phyloP scores from a whole-genome alignment of 176 grass and related monocot species.

The Canna indica region DNA sequence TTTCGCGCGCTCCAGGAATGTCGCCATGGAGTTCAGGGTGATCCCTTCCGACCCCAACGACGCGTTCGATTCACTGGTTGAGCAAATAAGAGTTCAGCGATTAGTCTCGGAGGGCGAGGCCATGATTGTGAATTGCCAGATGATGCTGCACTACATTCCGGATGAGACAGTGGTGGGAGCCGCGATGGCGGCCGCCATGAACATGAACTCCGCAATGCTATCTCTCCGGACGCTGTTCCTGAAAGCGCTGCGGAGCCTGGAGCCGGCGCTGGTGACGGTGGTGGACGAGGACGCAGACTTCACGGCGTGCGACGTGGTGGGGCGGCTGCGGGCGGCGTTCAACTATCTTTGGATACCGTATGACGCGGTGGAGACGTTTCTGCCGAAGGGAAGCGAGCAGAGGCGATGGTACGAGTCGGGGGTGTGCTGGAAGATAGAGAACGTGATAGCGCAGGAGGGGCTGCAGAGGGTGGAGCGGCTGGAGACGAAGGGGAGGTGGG shows the following conservation, averaged over 20 bases:
- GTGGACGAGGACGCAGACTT: constrained; percentile 94
- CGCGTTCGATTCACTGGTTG: constrained; percentile 48
- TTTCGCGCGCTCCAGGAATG: constrained; percentile 73
- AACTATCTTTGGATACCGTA: constrained; percentile 98
- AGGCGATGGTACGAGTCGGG: constrained; percentile 86
- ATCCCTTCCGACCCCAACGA: constrained; percentile 49
- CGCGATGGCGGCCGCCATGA: constrained; percentile 26
- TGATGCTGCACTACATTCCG: constrained; percentile 74
- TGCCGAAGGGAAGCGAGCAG: constrained; percentile 78
- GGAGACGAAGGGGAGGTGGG: constrained; percentile 67
- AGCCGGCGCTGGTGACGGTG: constrained; percentile 58
- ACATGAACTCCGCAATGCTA: constrained; percentile 7
- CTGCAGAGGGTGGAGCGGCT: constrained; percentile 54
- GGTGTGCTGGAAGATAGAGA: constrained; percentile 87
- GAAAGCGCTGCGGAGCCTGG: constrained; percentile 62
- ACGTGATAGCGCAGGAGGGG: constrained; percentile 82
- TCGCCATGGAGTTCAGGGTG: constrained; percentile 68
- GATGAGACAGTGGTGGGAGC: constrained; percentile 75
- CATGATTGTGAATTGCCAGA: constrained; percentile 86
- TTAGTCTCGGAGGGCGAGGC: constrained; percentile 69
- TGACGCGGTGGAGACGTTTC: constrained; percentile 91
- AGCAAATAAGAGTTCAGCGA: constrained; percentile 67
- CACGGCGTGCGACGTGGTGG: constrained; percentile 61
- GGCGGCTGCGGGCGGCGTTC: constrained; percentile 70
- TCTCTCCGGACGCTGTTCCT: constrained; percentile 77